Percentiles rank a stretch among this genome's conserved stretches.
These are phyloP conservation scores for Skeletonema tropicum DNA, from an alignment of 108 stramenopile species.

Conservation along the genomic window DNA sequence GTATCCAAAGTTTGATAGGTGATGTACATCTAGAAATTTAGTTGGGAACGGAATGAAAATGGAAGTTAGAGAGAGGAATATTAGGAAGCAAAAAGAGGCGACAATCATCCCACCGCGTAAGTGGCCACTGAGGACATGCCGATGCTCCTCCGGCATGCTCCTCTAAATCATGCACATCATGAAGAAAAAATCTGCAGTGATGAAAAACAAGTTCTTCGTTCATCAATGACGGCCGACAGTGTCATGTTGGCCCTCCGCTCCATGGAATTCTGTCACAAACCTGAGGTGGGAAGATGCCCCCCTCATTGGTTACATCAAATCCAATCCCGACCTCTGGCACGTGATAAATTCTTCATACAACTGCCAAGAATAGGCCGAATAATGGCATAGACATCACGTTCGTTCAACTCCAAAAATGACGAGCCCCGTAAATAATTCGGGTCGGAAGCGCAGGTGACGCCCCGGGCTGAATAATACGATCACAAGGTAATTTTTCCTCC, in stretches of 20 bases:
- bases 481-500: background rate
- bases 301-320: background rate
- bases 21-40: constrained; percentile 34
- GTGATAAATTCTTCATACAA: background rate
- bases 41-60: constrained; percentile 26
- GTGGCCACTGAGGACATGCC: background rate
- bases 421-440: constrained; percentile 8
- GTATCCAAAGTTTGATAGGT: constrained; percentile 74
- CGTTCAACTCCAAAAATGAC: background rate
- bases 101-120: background rate
- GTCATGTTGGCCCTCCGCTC: background rate
- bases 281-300: background rate
- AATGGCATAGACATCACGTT: background rate
- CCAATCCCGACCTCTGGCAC: background rate
- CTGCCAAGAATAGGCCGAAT: background rate
- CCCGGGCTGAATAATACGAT: background rate
- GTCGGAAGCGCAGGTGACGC: background rate
- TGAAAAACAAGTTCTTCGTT: background rate
- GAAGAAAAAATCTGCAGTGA: background rate
- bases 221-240: background rate
- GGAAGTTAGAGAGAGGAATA: background rate
- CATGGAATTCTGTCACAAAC: background rate
- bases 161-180: background rate
- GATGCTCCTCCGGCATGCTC: background rate
- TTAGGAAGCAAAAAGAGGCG: background rate